These are phyloP conservation scores for Annulohypoxylon truncatum DNA, from an alignment of 2,329 filamentous ascomycete species.

Conservation along the genomic window DNA sequence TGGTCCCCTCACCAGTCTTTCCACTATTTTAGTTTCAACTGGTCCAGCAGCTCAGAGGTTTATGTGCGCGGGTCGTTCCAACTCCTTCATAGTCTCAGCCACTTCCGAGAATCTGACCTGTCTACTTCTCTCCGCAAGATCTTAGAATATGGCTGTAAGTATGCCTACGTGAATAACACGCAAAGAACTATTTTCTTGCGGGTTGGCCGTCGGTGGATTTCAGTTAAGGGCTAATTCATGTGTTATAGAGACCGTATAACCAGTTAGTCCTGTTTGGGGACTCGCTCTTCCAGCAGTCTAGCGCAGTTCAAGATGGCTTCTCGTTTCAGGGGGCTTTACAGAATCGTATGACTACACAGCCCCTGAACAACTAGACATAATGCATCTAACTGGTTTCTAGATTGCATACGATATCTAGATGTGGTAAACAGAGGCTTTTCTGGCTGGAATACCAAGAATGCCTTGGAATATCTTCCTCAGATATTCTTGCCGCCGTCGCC, in stretches of 20 bases:
- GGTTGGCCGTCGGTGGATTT: not conserved
- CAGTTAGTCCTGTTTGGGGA: conserved; percentile 90
- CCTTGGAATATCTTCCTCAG: conserved; percentile 73
- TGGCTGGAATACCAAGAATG: conserved; percentile 86
- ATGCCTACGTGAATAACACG: not conserved
- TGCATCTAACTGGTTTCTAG: conserved; percentile 56
- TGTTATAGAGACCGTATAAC: conserved; percentile 67
- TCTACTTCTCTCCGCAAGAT: not conserved
- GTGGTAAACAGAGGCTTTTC: conserved; percentile 89
- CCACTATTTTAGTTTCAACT: conserved; percentile 28
- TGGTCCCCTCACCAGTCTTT: conserved; percentile 24
- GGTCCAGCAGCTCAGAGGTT: not conserved
- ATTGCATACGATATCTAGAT: conserved; percentile 81
- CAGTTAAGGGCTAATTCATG: conserved; percentile 9
- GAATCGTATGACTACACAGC: conserved; percentile 62
- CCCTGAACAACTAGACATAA: not conserved
- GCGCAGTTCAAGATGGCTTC: conserved; percentile 73
- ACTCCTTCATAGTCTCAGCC: not conserved
- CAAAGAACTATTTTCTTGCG: not conserved
- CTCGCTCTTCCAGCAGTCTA: conserved; percentile 81
- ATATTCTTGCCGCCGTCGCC: conserved; percentile 76
- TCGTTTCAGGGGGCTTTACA: conserved; percentile 79
- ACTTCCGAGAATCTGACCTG: not conserved
- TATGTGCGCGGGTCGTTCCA: conserved; percentile 7
- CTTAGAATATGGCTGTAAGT: conserved; percentile 35